Percentiles rank a stretch among this genome's conserved stretches.
Conservation (phyloP, 1,139 yeast species). For the Yamadazyma triangularis region DNA sequence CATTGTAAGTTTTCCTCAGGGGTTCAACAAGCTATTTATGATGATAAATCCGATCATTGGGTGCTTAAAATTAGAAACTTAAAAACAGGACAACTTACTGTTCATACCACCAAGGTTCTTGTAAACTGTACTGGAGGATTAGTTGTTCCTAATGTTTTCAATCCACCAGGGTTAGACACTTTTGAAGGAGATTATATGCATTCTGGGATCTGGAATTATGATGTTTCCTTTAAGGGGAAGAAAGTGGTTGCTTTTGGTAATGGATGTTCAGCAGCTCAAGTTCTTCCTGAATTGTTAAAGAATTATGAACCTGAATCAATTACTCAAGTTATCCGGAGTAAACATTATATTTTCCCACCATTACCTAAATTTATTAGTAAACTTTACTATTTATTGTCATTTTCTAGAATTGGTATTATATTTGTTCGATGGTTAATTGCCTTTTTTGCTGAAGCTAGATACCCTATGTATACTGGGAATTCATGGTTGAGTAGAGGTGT, state of each 20-base stretch:
- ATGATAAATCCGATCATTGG: constrained; percentile 36
- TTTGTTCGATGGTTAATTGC: constrained; percentile 27
- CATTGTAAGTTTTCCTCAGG: constrained; percentile 27
- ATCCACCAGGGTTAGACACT: constrained; percentile 32
- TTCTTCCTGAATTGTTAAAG: constrained; percentile 31
- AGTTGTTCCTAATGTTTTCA: constrained; percentile 29
- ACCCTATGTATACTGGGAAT: constrained; percentile 33
- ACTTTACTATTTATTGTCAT: constrained; percentile 22
- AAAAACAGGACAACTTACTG: constrained; percentile 26
- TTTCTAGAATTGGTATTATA: constrained; percentile 22
- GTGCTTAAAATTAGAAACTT: constrained; percentile 27
- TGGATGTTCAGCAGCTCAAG: constrained; percentile 44
- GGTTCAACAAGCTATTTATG: constrained; percentile 25
- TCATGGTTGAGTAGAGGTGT: constrained; percentile 22
- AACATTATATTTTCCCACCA: constrained; percentile 40
- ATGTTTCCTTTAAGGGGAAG: constrained; percentile 30
- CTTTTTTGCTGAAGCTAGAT: constrained; percentile 27
- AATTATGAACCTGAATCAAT: constrained; percentile 25
- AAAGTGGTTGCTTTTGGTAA: constrained; percentile 38
- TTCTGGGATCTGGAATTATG: constrained; percentile 45
- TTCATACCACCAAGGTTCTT: constrained; percentile 27
- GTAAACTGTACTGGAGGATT: constrained; percentile 36
- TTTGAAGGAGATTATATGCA: constrained; percentile 46
- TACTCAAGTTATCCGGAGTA: constrained; percentile 33
- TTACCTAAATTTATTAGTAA: constrained; percentile 19